Percentiles rank a stretch among this genome's conserved stretches.
phyloP scores from a whole-genome alignment of 805 yeast species.

The Monosporozyma yasuniensis region DNA sequence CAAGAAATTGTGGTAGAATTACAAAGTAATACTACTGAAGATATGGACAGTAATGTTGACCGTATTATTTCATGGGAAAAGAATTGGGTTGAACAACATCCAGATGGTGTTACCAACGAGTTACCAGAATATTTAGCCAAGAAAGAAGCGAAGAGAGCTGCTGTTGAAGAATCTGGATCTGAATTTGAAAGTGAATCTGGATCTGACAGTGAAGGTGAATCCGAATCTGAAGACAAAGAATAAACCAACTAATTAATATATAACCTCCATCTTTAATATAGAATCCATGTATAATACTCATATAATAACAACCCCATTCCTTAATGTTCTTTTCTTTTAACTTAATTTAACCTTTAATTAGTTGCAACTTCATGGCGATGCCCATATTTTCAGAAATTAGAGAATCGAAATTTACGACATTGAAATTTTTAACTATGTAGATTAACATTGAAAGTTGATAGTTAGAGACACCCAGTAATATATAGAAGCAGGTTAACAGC shows the following conservation, averaged over 20 bases:
- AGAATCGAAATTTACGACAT: background rate
- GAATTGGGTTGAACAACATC: constrained; percentile 61
- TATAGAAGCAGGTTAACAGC: background rate
- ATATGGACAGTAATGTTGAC: constrained; percentile 74
- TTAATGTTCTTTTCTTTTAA: background rate
- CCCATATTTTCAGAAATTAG: background rate
- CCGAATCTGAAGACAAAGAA: background rate
- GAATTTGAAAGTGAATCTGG: constrained; percentile 2
- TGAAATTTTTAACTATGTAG: background rate
- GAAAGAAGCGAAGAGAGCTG: constrained; percentile 3
- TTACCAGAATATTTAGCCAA: constrained; percentile 14
- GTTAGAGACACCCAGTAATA: background rate
- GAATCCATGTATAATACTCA: background rate
- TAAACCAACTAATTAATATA: background rate
- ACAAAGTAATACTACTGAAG: constrained; percentile 59
- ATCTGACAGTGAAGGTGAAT: background rate
- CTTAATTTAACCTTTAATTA: background rate
- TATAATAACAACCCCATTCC: background rate
- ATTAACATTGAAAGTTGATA: background rate
- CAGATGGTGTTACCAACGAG: constrained; percentile 52
- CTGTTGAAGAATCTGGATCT: constrained; percentile 5
- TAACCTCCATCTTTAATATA: background rate
- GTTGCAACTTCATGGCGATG: background rate
- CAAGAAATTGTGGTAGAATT: constrained; percentile 77
- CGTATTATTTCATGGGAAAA: constrained; percentile 67